Percentiles rank a stretch among this genome's conserved stretches.
Conservation (phyloP, 73 alveolate species). For the Paramecium sexaurelia region DNA sequence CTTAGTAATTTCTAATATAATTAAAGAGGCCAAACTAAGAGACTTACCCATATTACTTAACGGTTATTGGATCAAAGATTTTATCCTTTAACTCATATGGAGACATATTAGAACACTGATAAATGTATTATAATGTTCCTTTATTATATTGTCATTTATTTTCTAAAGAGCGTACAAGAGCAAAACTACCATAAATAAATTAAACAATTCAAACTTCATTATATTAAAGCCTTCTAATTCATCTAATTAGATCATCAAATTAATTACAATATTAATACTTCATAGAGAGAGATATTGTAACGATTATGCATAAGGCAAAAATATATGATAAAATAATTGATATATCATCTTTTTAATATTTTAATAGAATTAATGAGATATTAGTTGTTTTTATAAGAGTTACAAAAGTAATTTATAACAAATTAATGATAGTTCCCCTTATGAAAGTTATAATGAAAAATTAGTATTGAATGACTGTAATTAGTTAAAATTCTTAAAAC, state of each 20-base stretch:
- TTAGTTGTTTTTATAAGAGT: background rate
- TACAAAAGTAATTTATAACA: background rate
- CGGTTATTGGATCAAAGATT: background rate
- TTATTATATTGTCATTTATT: background rate
- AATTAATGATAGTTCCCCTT: conserved; percentile 6
- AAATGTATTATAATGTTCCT: background rate
- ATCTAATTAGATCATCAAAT: background rate
- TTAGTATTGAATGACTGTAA: background rate
- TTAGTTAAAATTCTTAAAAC: background rate
- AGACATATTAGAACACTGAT: background rate
- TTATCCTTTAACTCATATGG: background rate
- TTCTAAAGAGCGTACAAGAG: background rate
- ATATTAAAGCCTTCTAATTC: background rate
- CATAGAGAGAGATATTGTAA: background rate
- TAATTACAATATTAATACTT: background rate
- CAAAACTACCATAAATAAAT: background rate
- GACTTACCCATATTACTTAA: background rate
- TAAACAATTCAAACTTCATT: background rate
- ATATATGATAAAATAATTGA: background rate
- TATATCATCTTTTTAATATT: background rate
- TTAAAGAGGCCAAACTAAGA: background rate
- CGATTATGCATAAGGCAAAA: background rate
- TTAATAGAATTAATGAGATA: background rate
- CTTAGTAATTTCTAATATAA: background rate
- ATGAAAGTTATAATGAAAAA: background rate